Conservation (phyloP, 805 yeast species). For the Nakazawaea wyomingensis region DNA sequence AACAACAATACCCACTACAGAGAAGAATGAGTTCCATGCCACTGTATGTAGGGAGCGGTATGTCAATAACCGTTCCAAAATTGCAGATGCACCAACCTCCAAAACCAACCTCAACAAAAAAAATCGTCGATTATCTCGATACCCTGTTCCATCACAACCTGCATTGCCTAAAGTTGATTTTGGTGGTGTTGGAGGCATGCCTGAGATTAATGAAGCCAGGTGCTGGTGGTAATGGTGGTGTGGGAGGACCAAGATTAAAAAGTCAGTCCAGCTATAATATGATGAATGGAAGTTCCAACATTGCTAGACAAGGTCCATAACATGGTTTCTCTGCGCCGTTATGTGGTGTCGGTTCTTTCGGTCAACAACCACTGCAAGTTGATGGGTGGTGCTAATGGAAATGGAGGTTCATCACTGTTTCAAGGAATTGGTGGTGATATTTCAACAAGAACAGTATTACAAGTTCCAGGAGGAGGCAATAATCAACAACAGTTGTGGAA, state of each 20-base stretch:
- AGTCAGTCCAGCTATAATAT: constrained; percentile 16
- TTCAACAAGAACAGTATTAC: constrained; percentile 11
- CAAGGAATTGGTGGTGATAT: constrained; percentile 7
- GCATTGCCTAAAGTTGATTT: constrained; percentile 12
- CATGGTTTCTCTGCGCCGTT: constrained; percentile 4
- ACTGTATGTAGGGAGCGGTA: too few species aligned
- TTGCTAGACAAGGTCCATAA: constrained; percentile 14
- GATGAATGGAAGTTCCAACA: constrained; percentile 14
- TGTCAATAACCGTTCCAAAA: too few species aligned
- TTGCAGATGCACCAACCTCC: constrained; percentile 21
- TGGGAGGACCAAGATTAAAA: constrained; percentile 3
- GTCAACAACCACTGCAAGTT: too few species aligned
- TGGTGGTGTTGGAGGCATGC: constrained; percentile 24
- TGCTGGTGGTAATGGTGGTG: not conserved
- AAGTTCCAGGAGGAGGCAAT: constrained; percentile 5
- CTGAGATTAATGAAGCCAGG: constrained; percentile 16
- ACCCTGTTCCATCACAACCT: constrained; percentile 17
- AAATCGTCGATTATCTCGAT: constrained; percentile 35
- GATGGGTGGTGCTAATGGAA: too few species aligned
- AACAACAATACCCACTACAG: constrained; percentile 14
- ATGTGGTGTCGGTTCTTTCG: not conserved
- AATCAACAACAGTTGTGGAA: constrained; percentile 13
- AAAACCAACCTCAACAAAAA: constrained; percentile 39
- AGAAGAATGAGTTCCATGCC: constrained; percentile 24
- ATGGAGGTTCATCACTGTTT: too few species aligned